Percentiles rank a stretch among this genome's conserved stretches.
phyloP scores from a whole-genome alignment of 768 basidiomycete genomes.

The Tremella yokohamensis region DNA sequence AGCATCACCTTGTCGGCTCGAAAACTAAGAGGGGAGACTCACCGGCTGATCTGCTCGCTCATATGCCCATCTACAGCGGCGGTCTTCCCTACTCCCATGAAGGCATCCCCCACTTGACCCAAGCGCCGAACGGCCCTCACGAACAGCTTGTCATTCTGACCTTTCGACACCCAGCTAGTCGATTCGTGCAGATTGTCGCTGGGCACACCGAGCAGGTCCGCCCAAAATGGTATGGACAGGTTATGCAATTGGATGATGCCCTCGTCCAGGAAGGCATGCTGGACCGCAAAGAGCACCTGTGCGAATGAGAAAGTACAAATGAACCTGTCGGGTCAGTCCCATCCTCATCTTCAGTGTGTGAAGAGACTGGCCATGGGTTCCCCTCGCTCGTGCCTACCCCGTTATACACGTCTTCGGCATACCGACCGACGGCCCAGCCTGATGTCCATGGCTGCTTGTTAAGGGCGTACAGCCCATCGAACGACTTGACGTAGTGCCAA shows the following conservation, averaged over 20 bases:
- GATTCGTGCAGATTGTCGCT: background rate
- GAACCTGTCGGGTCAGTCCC: conserved; percentile 22
- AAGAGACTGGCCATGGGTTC: conserved; percentile 48
- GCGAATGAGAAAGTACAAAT: conserved; percentile 41
- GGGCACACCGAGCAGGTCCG: conserved; percentile 20
- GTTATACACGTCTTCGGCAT: conserved; percentile 50
- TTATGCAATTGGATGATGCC: conserved; percentile 17
- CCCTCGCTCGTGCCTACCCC: conserved; percentile 43
- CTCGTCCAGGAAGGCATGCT: conserved; percentile 6
- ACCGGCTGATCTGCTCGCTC: conserved; percentile 46
- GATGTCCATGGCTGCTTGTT: conserved; percentile 38
- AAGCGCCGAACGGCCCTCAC: conserved; percentile 18
- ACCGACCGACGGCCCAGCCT: conserved; percentile 45
- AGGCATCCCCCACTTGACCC: conserved; percentile 25
- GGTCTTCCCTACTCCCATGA: conserved; percentile 14
- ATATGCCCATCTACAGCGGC: conserved; percentile 31
- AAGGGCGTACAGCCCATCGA: conserved; percentile 46
- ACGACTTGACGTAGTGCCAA: conserved; percentile 38
- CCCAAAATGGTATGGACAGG: conserved; percentile 31
- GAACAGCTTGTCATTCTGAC: background rate
- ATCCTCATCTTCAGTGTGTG: background rate
- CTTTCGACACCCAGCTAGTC: background rate
- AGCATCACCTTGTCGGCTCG: background rate
- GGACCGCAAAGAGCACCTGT: conserved; percentile 26
- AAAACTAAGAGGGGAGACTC: conserved; percentile 10